Base-by-base conservation (phyloP, 192 early-diverging fungal species). In the Coemansia sp. region DNA sequence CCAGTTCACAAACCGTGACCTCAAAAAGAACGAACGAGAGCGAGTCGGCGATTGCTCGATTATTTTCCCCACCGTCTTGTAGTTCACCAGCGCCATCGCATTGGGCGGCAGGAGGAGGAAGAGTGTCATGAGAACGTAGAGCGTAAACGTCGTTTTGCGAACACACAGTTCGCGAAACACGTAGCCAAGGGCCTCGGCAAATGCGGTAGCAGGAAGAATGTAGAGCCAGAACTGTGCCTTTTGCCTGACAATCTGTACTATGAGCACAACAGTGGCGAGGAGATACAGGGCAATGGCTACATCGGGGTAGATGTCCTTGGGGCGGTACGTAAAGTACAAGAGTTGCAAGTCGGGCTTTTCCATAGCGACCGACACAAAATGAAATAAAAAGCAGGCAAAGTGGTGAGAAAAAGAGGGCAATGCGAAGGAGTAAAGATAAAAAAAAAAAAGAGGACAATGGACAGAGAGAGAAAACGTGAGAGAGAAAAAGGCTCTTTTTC, bases 251-350 rank as follows among this genome's bases (percentile, higher is more conserved):
- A 64, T 66, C 25, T 70, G 72, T 5, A 66, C 43, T 1, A 65
- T 58, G 2, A 79, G 42, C 0, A 79, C 35, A 0, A 48, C 21
- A 0, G 61, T 68, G 0, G 64, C 64, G 6, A 71, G 23, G 41
- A 68, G 52, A 59, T 68, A 79, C 12, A 65, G 33, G 31, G 21
- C 59, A 16, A 70, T 39, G n/a, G 77, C 33, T 31, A 75, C 65
- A 38, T 79, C 64, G 0, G 77, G 77, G 20, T 70, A 70, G 2
- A 74, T 42, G 55, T 70, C 48, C 8, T 57, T 59, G 9, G 77
- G 77, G 4, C 47, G 43, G 59, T 79, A 79, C 45, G 72, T 75
- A 62, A 79, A 79, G 65, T 79, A 79, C 62, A 33, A 26, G 25
- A 72, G 18, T 25, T 62, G 61, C 13, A 58, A 12, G 60, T 77